Evolutionary conservation across 768 basidiomycete genomes (phyloP), one percentile per base, ranked within the genome.

Genomic region (Solioccasus polychromus): DNA sequence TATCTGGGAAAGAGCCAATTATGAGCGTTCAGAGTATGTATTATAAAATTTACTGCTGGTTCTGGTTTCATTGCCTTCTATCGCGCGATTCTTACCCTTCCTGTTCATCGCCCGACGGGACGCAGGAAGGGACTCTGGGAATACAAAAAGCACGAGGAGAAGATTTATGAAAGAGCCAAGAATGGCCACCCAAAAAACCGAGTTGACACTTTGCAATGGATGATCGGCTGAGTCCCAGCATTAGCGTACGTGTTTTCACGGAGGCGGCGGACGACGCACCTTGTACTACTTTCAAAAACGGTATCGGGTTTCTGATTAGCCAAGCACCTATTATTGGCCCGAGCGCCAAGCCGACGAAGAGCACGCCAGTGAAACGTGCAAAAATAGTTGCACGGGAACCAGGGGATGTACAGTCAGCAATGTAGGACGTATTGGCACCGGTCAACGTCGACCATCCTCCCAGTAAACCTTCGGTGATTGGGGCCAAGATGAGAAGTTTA

Each of bases 381-480:
- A 82, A 83, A 35, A 82, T 79, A 31, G 79, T 74, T 2, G 89
- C 78, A 32, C 88, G 80, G 8, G 89, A 90, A 34, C 88, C 89
- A 35, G 80, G 73, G n/a, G 85, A 85, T 3, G 90, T 92, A 59
- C 88, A 90, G 70, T 79, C 74, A 65, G 87, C 85, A 67, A 76
- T 80, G 73, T 69, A 88, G 53, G 70, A 88, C 60, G 69, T 82
- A 67, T 73, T 83, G 57, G 78, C 87, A 64, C 67, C 82, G 59
- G 60, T 78, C 62, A 71, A 76, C 31, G 66, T 83, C 7, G 85
- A 79, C 79, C 84, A 88, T 22, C 88, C 89, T 23, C 92, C 92
- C 5, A 86, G 76, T 15, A 86, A 66, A 1, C 92, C 92, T 50
- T 95, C 92, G 5, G 89, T 60, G 12, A 86, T 69, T 0, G 92